Percentiles rank a stretch among this genome's conserved stretches.
These are phyloP conservation scores for Solanum okadae DNA, from an alignment of 257 asterid species.

Conservation along the genomic window DNA sequence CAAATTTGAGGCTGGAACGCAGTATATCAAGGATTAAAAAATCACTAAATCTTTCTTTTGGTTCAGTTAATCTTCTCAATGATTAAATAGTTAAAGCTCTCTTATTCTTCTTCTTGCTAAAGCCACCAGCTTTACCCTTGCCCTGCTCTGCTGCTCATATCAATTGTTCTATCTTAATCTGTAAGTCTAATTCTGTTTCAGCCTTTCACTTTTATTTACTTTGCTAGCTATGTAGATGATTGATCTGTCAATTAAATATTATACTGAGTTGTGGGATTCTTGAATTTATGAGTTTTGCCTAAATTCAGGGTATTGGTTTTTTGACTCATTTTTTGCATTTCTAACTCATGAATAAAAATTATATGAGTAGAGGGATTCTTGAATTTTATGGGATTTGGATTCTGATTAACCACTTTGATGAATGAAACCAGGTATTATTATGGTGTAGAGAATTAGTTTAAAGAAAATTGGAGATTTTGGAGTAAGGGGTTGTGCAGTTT, in stretches of 20 bases:
- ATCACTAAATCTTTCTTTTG: background rate
- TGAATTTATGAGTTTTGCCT: background rate
- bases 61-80: background rate
- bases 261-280: background rate
- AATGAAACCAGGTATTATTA: background rate
- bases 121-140: background rate
- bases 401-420: background rate
- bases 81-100: background rate
- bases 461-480: background rate
- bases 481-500: background rate
- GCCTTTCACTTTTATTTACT: background rate
- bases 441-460: background rate
- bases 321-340: background rate
- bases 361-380: background rate
- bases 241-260: background rate
- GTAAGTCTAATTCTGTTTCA: background rate
- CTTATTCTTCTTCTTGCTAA: background rate
- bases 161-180: background rate
- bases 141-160: background rate
- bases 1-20: slow-evolving; percentile 7
- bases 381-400: background rate
- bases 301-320: background rate
- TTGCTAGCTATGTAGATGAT: background rate
- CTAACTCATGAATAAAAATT: background rate
- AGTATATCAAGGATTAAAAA: background rate